phyloP scores from a whole-genome alignment of 202 grass and related monocot genomes.

The Digitaria exilis region DNA sequence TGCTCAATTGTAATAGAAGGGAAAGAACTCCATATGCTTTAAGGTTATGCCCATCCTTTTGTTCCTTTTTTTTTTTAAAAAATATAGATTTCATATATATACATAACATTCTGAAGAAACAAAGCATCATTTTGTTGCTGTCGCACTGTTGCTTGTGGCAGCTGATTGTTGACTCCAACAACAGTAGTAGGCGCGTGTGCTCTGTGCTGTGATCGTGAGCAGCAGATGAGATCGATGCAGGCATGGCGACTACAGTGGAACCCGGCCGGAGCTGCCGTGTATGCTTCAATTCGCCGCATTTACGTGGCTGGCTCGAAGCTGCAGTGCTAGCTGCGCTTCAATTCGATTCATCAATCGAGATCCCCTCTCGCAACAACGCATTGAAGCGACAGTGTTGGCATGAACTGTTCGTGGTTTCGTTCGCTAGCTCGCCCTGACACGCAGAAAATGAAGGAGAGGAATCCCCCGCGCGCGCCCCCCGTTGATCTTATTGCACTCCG shows the following conservation, averaged over 20 bases:
- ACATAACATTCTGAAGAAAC: not conserved
- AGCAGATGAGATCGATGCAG: not conserved
- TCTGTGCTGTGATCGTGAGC: too few species aligned
- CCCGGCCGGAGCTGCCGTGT: not conserved
- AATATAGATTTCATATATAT: not conserved
- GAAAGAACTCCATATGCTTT: not conserved
- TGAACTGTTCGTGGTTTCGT: slow-evolving; percentile 48
- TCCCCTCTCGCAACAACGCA: slow-evolving; percentile 45
- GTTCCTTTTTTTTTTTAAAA: not conserved
- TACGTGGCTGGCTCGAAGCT: slow-evolving; percentile 32
- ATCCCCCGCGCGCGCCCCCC: not conserved
- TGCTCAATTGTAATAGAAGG: not conserved
- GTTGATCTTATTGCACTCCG: slow-evolving; percentile 56
- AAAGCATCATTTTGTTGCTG: not conserved
- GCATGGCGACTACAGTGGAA: not conserved
- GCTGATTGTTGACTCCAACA: not conserved
- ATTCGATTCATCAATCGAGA: slow-evolving; percentile 20
- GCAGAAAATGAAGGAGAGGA: not conserved
- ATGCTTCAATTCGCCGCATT: slow-evolving; percentile 22
- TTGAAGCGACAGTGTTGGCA: slow-evolving; percentile 67
- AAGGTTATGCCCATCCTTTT: not conserved
- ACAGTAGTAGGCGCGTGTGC: not conserved
- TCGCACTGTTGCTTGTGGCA: not conserved
- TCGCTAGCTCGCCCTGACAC: slow-evolving; percentile 35
- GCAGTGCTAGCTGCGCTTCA: slow-evolving; percentile 19